A percentile compares a stretch with the other conserved stretches of the same genome.
These are phyloP conservation scores for Aspergillus pseudoviridinutans DNA, from an alignment of 2,329 filamentous ascomycete genomes.

Conservation along the genomic window DNA sequence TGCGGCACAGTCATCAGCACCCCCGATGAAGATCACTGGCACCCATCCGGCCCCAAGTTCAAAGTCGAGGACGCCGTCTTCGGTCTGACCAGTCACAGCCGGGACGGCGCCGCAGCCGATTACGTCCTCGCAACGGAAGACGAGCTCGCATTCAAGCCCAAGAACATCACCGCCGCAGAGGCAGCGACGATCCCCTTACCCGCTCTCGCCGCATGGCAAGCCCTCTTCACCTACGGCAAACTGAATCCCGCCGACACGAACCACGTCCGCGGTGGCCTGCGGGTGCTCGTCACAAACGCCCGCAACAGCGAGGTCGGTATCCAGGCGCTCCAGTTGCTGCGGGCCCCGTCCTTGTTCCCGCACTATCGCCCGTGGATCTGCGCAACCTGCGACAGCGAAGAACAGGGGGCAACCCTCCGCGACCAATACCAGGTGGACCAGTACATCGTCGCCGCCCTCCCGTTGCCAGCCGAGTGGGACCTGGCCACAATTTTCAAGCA, in stretches of 20 bases:
- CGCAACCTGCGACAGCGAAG: constrained; percentile 27
- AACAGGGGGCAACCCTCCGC: constrained; percentile 25
- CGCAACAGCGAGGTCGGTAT: constrained; percentile 34
- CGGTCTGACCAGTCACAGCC: constrained; percentile 34
- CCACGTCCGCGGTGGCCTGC: constrained; percentile 15
- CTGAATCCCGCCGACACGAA: constrained; percentile 24
- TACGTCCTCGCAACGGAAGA: constrained; percentile 35
- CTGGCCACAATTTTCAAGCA: constrained; percentile 28
- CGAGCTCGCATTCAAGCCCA: constrained; percentile 37
- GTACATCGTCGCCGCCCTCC: constrained; percentile 27
- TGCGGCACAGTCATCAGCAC: constrained; percentile 38
- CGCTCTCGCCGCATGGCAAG: constrained; percentile 41
- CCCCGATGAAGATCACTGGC: constrained; percentile 27
- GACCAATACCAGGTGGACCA: constrained; percentile 30
- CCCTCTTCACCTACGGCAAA: constrained; percentile 34
- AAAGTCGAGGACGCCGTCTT: constrained; percentile 40
- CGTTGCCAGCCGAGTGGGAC: constrained; percentile 23
- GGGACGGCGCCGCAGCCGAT: constrained; percentile 42
- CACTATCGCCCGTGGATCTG: constrained; percentile 34
- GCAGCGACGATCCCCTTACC: constrained; percentile 37
- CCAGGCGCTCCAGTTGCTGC: constrained; percentile 36
- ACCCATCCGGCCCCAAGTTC: constrained; percentile 32
- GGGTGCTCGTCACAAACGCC: constrained; percentile 38
- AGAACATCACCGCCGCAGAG: constrained; percentile 31
- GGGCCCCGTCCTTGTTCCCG: constrained; percentile 31